Evolutionary conservation across 768 basidiomycete species (phyloP).

Genomic region (Panaeolus cyanescens): DNA sequence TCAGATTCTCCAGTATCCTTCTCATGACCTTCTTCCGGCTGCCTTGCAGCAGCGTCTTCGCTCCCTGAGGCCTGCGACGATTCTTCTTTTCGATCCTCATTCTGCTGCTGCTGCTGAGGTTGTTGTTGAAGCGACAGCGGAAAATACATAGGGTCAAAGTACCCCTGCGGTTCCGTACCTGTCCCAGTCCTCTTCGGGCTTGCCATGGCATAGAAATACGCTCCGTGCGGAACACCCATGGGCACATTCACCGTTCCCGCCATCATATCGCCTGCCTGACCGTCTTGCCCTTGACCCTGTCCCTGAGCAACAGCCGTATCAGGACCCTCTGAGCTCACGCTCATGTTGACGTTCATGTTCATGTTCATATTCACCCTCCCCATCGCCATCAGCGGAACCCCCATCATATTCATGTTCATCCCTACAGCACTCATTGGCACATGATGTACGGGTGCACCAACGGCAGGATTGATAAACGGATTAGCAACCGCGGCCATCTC

Average conservation of each 20-base stretch:
- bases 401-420: slow-evolving; percentile 4
- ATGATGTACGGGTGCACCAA: slow-evolving; percentile 46
- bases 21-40: background rate
- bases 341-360: background rate
- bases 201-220: slow-evolving; percentile 28
- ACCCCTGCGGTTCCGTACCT: slow-evolving; percentile 39
- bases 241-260: slow-evolving; percentile 5
- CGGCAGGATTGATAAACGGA: slow-evolving; percentile 46
- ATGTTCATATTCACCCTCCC: background rate
- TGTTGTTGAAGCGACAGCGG: slow-evolving; percentile 23
- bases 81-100: background rate
- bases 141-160: slow-evolving; percentile 46
- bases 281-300: background rate
- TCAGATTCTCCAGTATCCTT: background rate
- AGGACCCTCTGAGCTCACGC: slow-evolving; percentile 7
- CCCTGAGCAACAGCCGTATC: slow-evolving; percentile 5
- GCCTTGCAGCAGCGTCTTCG: slow-evolving; percentile 4
- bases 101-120: background rate
- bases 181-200: slow-evolving; percentile 20
- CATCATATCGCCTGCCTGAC: slow-evolving; percentile 1
- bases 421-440: slow-evolving; percentile 5
- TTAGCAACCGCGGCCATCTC: slow-evolving; percentile 31
- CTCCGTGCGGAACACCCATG: slow-evolving; percentile 19
- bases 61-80: background rate
- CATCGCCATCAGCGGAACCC: background rate